phyloP scores from a whole-genome alignment of 2,329 filamentous ascomycete species.

The Phialemoniopsis sp. region DNA sequence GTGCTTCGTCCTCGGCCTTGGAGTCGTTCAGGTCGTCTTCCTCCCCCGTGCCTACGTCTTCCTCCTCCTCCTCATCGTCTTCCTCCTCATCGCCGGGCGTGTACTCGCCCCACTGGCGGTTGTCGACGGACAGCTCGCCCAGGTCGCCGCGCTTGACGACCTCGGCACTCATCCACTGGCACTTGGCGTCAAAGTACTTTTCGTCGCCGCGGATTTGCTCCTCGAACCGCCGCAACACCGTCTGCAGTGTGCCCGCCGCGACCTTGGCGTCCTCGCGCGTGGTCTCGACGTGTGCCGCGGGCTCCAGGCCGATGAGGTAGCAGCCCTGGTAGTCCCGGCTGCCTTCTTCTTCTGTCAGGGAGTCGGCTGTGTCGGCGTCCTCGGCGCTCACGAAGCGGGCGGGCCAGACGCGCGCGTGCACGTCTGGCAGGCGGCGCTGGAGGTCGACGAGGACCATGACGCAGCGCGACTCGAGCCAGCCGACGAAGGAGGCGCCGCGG shows the following conservation, averaged over 20 bases:
- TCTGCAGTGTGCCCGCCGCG: constrained; percentile 36
- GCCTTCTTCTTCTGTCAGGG: constrained; percentile 1
- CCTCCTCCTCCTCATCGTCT: constrained; percentile 38
- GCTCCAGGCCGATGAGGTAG: constrained; percentile 56
- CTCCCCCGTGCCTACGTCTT: constrained; percentile 15
- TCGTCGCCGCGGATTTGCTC: constrained; percentile 37
- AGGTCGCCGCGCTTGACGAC: constrained; percentile 32
- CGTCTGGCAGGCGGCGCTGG: constrained; percentile 41
- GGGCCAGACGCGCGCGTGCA: constrained; percentile 60
- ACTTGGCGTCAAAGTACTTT: constrained; percentile 43
- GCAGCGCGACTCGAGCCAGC: constrained; percentile 61
- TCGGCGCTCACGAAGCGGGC: constrained; percentile 45
- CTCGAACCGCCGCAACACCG: constrained; percentile 43
- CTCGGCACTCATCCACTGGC: constrained; percentile 42
- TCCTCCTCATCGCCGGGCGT: constrained; percentile 28
- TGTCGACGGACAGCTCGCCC: constrained; percentile 38
- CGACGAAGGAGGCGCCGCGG: constrained; percentile 51
- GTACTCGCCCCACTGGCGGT: constrained; percentile 45
- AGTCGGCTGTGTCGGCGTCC: background rate
- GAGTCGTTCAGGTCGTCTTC: background rate
- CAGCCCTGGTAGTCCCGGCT: constrained; percentile 51
- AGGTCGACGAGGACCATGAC: constrained; percentile 56
- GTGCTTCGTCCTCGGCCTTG: background rate
- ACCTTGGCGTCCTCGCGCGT: constrained; percentile 32
- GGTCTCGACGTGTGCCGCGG: constrained; percentile 16